phyloP scores from a whole-genome alignment of 2,329 filamentous ascomycete genomes.

The Plenodomus biglobosus region DNA sequence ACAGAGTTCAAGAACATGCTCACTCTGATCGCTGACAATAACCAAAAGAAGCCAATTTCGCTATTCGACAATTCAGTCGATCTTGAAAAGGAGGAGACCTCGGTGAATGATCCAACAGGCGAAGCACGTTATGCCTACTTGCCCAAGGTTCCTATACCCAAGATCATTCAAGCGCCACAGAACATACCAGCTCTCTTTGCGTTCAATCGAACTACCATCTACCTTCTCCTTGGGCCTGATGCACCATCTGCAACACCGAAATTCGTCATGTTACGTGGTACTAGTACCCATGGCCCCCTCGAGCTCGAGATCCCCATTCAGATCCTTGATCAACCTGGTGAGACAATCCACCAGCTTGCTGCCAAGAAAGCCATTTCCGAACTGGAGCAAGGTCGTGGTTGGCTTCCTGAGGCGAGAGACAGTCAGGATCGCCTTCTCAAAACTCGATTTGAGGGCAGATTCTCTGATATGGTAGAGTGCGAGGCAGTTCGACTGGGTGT shows the following conservation, averaged over 20 bases:
- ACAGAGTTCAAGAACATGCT: background rate
- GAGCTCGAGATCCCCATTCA: slow-evolving; percentile 66
- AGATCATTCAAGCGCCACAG: slow-evolving; percentile 65
- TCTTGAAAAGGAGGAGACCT: slow-evolving; percentile 44
- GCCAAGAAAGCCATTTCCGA: slow-evolving; percentile 68
- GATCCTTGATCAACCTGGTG: slow-evolving; percentile 47
- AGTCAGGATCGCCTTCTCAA: slow-evolving; percentile 44
- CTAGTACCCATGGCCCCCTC: slow-evolving; percentile 59
- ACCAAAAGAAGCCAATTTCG: slow-evolving; percentile 54
- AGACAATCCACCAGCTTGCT: slow-evolving; percentile 70
- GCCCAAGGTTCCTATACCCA: slow-evolving; percentile 56
- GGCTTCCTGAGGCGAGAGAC: slow-evolving; percentile 51
- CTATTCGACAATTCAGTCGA: slow-evolving; percentile 59
- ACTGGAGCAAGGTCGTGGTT: slow-evolving; percentile 70
- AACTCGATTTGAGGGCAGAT: slow-evolving; percentile 50
- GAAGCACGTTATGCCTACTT: slow-evolving; percentile 54
- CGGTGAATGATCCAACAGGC: slow-evolving; percentile 29
- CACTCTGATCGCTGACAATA: slow-evolving; percentile 9
- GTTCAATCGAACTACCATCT: slow-evolving; percentile 66
- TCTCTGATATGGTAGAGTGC: slow-evolving; percentile 62
- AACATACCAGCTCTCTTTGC: slow-evolving; percentile 66
- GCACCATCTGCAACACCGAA: slow-evolving; percentile 52
- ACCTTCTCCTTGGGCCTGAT: slow-evolving; percentile 63
- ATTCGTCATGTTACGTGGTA: slow-evolving; percentile 61
- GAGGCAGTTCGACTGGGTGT: slow-evolving; percentile 68